Evolutionary conservation across 805 yeast genomes (phyloP), one percentile per base, ranked within the genome.

Genomic region (Metschnikowia cubensis): DNA sequence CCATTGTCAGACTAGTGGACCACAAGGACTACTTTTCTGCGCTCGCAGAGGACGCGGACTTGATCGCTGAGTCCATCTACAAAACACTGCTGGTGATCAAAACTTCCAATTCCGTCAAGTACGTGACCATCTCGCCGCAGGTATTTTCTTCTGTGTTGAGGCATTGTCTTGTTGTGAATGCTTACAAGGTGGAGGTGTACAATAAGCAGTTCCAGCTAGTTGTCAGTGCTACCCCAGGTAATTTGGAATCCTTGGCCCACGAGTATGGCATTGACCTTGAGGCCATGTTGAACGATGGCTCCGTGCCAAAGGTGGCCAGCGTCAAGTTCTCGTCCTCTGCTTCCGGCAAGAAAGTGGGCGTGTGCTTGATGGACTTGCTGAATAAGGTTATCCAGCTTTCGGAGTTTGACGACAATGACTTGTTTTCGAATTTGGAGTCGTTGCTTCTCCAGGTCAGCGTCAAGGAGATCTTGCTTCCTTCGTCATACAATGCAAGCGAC

Each of bases 391-490:
- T 94, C 32, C 90, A 94, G 18, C 69, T 90, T 45, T 69, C 85
- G 15, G 96, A 91, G 63, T 86, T 92, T 55, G 79, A 79, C 8
- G 99, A 94, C 64, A 90, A 89, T 61, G 98, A 92, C 43, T 75
- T 89, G 8, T 90, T 80, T 59, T 84, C 96, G 1, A 92, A 91
- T 62, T 67, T 92, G 54, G 98, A 94, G 65, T 84, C 95, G 42
- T 75, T 90, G 45, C 66, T 91, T 51, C 85, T 94, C 57, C 99
- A 94, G 65, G 71, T 90, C 34, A 96, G 96, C 18, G 89, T 90
- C 6, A 88, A 86, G 59, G 99, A 94, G 63, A 84, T 89, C 37
- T 63, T 94, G 14, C 59, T 92, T 5, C 84, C 85, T 11, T 68
- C 72, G 4, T 59, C 62, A 41, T 67, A 71, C 49, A 67, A 64